Evolutionary conservation across 1,284 basidiomycete genomes (phyloP).

Genomic region (Grifola frondosa): DNA sequence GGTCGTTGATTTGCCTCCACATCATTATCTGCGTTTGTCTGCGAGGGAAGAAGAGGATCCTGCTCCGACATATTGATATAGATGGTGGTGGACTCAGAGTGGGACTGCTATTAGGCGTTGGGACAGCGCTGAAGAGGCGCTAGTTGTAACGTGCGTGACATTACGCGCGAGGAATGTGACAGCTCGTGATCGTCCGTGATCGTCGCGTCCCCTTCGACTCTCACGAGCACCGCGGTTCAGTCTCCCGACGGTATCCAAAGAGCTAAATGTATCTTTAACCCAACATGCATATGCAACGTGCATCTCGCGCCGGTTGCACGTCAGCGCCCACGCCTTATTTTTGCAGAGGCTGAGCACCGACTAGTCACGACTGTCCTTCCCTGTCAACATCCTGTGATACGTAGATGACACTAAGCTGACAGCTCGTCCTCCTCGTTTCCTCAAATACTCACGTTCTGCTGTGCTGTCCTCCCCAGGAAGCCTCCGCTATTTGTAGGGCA

Average conservation of each 20-base stretch:
- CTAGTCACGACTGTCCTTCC: conserved; percentile 15
- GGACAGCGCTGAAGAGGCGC: neutral
- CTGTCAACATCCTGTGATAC: conserved; percentile 21
- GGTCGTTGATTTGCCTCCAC: conserved; percentile 15
- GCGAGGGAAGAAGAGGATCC: conserved; percentile 50
- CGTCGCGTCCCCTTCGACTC: conserved; percentile 3
- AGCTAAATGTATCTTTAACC: neutral
- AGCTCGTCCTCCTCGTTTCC: conserved; percentile 9
- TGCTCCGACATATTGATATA: conserved; percentile 45
- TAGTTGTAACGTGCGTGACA: conserved; percentile 13
- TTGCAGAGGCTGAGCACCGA: conserved; percentile 19
- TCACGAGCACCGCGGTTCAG: conserved; percentile 1
- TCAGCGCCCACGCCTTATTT: conserved; percentile 15
- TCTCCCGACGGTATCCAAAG: neutral
- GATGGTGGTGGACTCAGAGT: neutral
- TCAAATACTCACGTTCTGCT: conserved; percentile 14
- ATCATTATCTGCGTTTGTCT: conserved; percentile 22
- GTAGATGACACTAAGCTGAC: conserved; percentile 13
- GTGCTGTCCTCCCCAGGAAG: conserved; percentile 5
- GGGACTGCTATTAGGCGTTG: neutral
- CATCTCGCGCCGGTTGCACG: conserved; percentile 12
- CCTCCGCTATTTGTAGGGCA: conserved; percentile 24
- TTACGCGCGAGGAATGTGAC: conserved; percentile 10
- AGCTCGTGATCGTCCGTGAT: conserved; percentile 16
- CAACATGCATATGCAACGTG: neutral